Conservation (phyloP, 2,329 filamentous ascomycete species). For the Alternaria postmessia region DNA sequence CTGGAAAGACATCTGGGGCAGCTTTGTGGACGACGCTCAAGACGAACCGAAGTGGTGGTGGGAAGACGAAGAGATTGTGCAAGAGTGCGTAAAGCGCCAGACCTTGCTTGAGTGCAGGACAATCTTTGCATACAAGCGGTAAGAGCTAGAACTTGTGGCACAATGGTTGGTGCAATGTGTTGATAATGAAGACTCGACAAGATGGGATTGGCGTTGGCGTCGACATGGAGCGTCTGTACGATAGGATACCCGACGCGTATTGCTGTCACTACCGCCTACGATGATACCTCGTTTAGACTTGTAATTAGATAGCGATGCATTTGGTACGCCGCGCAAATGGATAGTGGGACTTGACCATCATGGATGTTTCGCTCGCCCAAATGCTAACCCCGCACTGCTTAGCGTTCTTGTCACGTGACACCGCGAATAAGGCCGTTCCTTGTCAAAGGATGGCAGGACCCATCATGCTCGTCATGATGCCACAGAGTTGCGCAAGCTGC, state of each 20-base stretch:
- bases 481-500: neutral
- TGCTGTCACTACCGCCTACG: constrained; percentile 4
- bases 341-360: neutral
- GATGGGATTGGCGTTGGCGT: neutral
- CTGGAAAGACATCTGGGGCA: constrained; percentile 51
- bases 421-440: constrained; percentile 1
- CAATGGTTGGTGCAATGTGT: neutral
- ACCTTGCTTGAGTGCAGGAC: constrained; percentile 51
- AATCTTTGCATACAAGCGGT: constrained; percentile 47
- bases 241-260: constrained; percentile 20
- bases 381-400: neutral
- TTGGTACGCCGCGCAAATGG: neutral
- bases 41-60: constrained; percentile 50
- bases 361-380: neutral
- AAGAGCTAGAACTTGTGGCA: neutral
- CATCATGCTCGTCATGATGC: neutral
- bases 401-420: constrained; percentile 6
- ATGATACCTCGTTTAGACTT: constrained; percentile 4
- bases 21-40: constrained; percentile 43
- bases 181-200: neutral
- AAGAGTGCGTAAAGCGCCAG: constrained; percentile 46
- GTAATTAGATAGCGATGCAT: neutral
- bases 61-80: constrained; percentile 49
- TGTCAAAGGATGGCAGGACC: neutral
- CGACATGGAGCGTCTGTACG: constrained; percentile 5